phyloP scores from a whole-genome alignment of 805 yeast genomes.

The Maudiozyma barnettii region DNA sequence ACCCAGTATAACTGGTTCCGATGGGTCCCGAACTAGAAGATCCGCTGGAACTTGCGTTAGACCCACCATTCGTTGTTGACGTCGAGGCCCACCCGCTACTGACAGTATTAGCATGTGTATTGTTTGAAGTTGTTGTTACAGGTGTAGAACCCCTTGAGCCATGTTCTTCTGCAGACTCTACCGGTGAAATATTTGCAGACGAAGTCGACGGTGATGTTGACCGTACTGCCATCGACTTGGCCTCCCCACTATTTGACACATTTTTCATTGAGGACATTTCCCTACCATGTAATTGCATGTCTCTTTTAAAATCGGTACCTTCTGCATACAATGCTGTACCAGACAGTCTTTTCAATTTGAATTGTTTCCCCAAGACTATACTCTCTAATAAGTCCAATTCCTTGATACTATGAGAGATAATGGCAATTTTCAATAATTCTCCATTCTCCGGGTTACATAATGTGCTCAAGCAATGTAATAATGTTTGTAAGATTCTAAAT shows the following conservation, averaged over 20 bases:
- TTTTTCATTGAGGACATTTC: background rate
- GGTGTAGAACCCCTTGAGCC: background rate
- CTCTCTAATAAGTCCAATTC: slow-evolving; percentile 77
- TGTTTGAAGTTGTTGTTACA: too few species aligned
- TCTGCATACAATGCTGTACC: slow-evolving; percentile 49
- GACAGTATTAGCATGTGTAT: too few species aligned
- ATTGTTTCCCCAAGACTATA: slow-evolving; percentile 57
- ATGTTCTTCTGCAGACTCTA: too few species aligned
- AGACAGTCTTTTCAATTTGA: slow-evolving; percentile 58
- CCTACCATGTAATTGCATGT: background rate
- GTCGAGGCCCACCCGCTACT: too few species aligned
- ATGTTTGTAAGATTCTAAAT: slow-evolving; percentile 42
- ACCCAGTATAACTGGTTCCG: slow-evolving; percentile 12
- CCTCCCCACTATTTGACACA: background rate
- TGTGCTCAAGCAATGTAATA: slow-evolving; percentile 25
- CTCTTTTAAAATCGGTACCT: slow-evolving; percentile 11
- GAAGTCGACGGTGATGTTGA: too few species aligned
- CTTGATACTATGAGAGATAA: slow-evolving; percentile 53
- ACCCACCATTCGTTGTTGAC: background rate
- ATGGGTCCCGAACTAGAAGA: slow-evolving; percentile 1
- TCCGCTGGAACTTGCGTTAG: background rate
- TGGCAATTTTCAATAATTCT: slow-evolving; percentile 21
- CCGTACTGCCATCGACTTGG: background rate
- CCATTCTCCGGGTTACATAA: slow-evolving; percentile 8
- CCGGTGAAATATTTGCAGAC: too few species aligned